Evolutionary conservation across 768 basidiomycete species (phyloP).

Genomic region (Termitomyces sp.): DNA sequence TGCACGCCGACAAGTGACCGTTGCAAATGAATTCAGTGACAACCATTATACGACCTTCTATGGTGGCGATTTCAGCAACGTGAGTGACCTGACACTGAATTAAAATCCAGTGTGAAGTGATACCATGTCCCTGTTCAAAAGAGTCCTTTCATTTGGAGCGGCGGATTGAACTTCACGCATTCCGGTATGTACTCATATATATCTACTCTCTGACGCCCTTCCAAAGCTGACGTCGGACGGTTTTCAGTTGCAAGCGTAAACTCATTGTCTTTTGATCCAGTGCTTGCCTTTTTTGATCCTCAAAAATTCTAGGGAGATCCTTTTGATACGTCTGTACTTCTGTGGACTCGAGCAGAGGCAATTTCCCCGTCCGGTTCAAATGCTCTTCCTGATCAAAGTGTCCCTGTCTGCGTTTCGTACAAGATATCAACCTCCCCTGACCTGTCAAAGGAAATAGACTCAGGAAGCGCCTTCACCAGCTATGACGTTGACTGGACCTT

Average conservation of each 20-base stretch:
- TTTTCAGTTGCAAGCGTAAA: background rate
- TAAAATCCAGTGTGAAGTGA: background rate
- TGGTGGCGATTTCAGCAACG: background rate
- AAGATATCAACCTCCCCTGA: slow-evolving; percentile 35
- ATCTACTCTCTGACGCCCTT: too few species aligned
- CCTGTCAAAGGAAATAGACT: slow-evolving; percentile 32
- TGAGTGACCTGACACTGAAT: background rate
- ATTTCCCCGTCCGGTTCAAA: slow-evolving; percentile 14
- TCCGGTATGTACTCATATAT: background rate
- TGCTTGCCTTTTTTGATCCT: background rate
- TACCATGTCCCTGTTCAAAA: background rate
- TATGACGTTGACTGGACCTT: slow-evolving; percentile 60
- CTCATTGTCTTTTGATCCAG: too few species aligned
- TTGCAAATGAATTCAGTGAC: background rate
- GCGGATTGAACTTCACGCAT: background rate
- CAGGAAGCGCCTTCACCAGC: slow-evolving; percentile 49
- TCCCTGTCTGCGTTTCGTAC: slow-evolving; percentile 45
- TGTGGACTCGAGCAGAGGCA: slow-evolving; percentile 55
- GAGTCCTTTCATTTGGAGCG: background rate
- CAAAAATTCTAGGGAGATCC: slow-evolving; percentile 43
- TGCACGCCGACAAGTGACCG: slow-evolving; percentile 15
- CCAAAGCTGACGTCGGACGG: too few species aligned
- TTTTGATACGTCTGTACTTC: slow-evolving; percentile 47
- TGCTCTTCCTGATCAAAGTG: too few species aligned
- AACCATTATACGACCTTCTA: background rate